Conservation (phyloP, 192 early-diverging fungal genomes). For the Piromyces sp. region DNA sequence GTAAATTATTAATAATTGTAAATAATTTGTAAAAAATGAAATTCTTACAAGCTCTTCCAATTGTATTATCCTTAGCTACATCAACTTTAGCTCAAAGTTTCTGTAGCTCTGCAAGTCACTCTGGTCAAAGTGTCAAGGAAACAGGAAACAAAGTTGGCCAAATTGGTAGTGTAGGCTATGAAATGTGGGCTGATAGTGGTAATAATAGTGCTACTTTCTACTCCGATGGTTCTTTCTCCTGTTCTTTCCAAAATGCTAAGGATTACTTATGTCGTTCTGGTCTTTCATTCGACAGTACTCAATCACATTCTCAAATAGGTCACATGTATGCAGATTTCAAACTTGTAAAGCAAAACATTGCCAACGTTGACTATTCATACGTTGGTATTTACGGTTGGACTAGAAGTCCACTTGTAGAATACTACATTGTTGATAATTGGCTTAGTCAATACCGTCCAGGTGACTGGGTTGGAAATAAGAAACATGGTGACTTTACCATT, state of each 20-base stretch:
- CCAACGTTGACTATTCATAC: neutral
- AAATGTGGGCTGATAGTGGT: neutral
- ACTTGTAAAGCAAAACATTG: neutral
- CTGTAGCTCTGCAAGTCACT: neutral
- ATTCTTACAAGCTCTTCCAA: neutral
- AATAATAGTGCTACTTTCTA: neutral
- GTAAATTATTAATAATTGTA: too few relatives aligned
- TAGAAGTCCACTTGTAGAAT: neutral
- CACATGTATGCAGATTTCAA: neutral
- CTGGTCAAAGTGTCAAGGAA: neutral
- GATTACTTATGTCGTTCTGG: neutral
- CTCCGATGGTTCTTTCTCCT: neutral
- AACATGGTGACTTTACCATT: neutral
- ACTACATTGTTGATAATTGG: neutral
- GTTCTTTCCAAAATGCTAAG: neutral
- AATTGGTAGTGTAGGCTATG: neutral
- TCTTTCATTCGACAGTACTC: neutral
- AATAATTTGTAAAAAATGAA: neutral
- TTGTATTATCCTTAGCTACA: neutral
- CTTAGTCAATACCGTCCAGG: neutral
- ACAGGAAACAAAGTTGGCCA: neutral
- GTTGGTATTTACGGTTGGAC: neutral
- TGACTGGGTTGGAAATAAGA: neutral
- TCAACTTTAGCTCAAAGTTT: neutral
- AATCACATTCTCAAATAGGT: neutral